Evolutionary conservation across 768 basidiomycete species (phyloP).

Genomic region (Mycena metata): DNA sequence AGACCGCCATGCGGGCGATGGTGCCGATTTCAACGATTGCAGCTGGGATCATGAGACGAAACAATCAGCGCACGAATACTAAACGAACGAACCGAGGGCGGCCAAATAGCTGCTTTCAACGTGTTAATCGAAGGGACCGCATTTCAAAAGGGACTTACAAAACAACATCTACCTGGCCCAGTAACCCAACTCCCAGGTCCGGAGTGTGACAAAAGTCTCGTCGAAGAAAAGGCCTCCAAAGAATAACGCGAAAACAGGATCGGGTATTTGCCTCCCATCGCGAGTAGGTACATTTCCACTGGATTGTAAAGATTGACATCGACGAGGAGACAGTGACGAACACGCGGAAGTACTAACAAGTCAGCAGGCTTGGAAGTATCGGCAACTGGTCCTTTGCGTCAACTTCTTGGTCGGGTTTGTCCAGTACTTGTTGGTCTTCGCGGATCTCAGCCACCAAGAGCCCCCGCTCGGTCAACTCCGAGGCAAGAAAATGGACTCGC

Average conservation of each 20-base stretch:
- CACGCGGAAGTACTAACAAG: constrained; percentile 60
- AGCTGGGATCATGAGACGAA: background rate
- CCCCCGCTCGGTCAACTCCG: constrained; percentile 55
- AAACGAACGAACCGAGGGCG: constrained; percentile 15
- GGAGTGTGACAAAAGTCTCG: constrained; percentile 24
- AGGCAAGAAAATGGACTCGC: no score
- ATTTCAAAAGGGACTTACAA: constrained; percentile 11
- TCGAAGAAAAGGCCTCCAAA: constrained; percentile 30
- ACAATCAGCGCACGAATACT: no score
- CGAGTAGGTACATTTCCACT: constrained; percentile 42
- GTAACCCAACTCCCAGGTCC: constrained; percentile 42
- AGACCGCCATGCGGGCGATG: constrained; percentile 44
- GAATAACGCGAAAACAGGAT: constrained; percentile 39
- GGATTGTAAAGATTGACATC: constrained; percentile 44
- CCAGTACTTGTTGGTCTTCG: constrained; percentile 36
- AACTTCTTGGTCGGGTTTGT: constrained; percentile 39
- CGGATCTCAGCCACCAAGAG: constrained; percentile 58
- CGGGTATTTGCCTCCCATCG: constrained; percentile 36
- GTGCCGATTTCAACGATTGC: constrained; percentile 44
- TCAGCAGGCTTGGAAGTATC: constrained; percentile 42
- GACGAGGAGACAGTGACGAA: background rate
- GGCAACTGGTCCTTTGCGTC: constrained; percentile 33
- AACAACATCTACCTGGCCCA: constrained; percentile 39
- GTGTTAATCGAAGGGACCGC: background rate
- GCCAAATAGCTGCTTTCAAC: constrained; percentile 22